phyloP scores from a whole-genome alignment of 192 early-diverging fungal genomes.

The Coemansia sp. region DNA sequence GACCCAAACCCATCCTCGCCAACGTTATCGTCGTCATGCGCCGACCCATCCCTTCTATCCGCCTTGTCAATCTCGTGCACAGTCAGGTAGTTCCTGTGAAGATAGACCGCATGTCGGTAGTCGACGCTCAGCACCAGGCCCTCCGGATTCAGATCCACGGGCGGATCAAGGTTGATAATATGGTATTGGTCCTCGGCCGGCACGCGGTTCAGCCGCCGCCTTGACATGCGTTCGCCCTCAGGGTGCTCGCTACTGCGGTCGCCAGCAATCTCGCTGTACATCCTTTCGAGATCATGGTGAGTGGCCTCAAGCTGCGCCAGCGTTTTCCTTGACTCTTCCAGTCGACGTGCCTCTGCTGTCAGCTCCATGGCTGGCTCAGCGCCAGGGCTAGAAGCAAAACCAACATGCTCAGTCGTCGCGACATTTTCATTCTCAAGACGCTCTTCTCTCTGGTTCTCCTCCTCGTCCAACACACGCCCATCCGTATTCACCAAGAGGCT shows the following conservation, averaged over 20 bases:
- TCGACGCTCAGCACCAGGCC: slow-evolving; percentile 38
- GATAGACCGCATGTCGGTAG: slow-evolving; percentile 28
- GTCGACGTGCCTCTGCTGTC: not conserved
- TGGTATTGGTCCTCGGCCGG: slow-evolving; percentile 44
- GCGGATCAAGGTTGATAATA: slow-evolving; percentile 43
- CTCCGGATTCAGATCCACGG: slow-evolving; percentile 15
- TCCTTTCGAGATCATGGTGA: slow-evolving; percentile 29
- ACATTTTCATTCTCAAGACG: too few relatives aligned
- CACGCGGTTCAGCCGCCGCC: slow-evolving; percentile 19
- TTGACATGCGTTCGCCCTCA: slow-evolving; percentile 16
- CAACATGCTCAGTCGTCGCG: too few relatives aligned
- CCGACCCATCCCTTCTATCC: not conserved
- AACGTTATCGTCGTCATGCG: not conserved
- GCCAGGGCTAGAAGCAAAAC: not conserved
- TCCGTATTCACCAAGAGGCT: slow-evolving; percentile 14
- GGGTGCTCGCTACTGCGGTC: slow-evolving; percentile 20
- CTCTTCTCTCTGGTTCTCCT: not conserved
- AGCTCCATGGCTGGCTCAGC: not conserved
- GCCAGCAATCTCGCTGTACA: slow-evolving; percentile 38
- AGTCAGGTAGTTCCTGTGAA: slow-evolving; percentile 16
- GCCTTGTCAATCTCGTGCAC: slow-evolving; percentile 23
- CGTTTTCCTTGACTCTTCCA: slow-evolving; percentile 14
- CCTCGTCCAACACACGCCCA: not conserved
- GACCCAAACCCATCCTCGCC: not conserved
- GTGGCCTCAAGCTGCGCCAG: slow-evolving; percentile 33